phyloP scores from a whole-genome alignment of 2,329 filamentous ascomycete species.

The Periconia macrospinosa region DNA sequence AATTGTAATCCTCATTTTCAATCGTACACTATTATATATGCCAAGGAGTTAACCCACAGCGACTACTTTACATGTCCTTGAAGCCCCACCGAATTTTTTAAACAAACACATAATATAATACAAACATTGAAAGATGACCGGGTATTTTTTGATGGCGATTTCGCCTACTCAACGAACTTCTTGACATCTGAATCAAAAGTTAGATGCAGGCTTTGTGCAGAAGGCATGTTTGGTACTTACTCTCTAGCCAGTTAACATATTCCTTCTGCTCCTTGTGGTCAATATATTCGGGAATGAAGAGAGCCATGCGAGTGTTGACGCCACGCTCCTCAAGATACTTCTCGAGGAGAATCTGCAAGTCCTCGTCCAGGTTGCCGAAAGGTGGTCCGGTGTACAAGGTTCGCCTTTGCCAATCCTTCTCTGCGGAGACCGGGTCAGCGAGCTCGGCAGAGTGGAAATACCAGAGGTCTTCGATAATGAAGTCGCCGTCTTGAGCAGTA shows the following conservation, averaged over 20 bases:
- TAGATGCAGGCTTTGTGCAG: background rate
- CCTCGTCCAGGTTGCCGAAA: conserved; percentile 93
- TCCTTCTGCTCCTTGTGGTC: conserved; percentile 98
- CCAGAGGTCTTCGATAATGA: conserved; percentile 88
- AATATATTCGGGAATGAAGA: conserved; percentile 95
- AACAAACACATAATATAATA: conserved; percentile 21
- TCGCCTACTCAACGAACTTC: conserved; percentile 69
- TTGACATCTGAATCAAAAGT: conserved; percentile 65
- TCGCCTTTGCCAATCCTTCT: conserved; percentile 74
- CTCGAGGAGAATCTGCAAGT: conserved; percentile 89
- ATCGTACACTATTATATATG: background rate
- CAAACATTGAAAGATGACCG: conserved; percentile 14
- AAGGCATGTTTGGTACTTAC: conserved; percentile 21
- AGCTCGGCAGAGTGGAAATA: conserved; percentile 80
- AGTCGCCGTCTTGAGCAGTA: conserved; percentile 79
- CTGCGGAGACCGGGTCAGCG: conserved; percentile 74
- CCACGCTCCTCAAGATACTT: conserved; percentile 93
- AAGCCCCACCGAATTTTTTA: conserved; percentile 14
- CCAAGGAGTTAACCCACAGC: background rate
- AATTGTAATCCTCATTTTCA: background rate
- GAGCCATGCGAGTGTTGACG: conserved; percentile 80
- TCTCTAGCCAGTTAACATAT: conserved; percentile 86
- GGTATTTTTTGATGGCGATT: background rate
- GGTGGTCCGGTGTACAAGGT: conserved; percentile 87
- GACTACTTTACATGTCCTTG: conserved; percentile 31